Conservation (phyloP, 768 basidiomycete species). For the Tremella mesenterica region DNA sequence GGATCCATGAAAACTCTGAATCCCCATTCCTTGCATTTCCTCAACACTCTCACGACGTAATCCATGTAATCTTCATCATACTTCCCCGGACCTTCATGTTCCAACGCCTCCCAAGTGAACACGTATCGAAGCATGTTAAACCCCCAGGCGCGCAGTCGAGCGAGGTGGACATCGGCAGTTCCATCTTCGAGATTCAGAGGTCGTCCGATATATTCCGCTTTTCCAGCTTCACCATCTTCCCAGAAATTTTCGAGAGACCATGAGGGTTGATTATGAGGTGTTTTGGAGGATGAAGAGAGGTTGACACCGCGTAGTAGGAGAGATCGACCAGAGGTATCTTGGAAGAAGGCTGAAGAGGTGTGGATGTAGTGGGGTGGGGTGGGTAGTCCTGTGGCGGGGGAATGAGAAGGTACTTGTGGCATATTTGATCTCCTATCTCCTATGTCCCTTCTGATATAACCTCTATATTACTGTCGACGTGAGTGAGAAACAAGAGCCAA, state of each 20-base stretch:
- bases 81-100: constrained; percentile 85
- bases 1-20: constrained; percentile 92
- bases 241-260: constrained; percentile 70
- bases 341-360: constrained; percentile 37
- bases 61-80: constrained; percentile 91
- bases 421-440: constrained; percentile 17
- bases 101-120: constrained; percentile 86
- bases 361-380: constrained; percentile 42
- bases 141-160: constrained; percentile 80
- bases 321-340: constrained; percentile 41
- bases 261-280: constrained; percentile 63
- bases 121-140: constrained; percentile 77
- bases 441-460: neutral
- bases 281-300: constrained; percentile 80
- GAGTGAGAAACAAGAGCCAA: neutral
- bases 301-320: constrained; percentile 86
- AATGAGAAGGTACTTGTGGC: constrained; percentile 28
- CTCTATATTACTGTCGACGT: neutral
- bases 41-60: constrained; percentile 73
- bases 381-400: constrained; percentile 39
- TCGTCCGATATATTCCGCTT: constrained; percentile 62
- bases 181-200: constrained; percentile 75
- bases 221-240: constrained; percentile 59
- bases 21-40: constrained; percentile 85
- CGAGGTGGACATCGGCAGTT: constrained; percentile 54